phyloP scores from a whole-genome alignment of 768 basidiomycete genomes.

The Panaeolus cyanescens region DNA sequence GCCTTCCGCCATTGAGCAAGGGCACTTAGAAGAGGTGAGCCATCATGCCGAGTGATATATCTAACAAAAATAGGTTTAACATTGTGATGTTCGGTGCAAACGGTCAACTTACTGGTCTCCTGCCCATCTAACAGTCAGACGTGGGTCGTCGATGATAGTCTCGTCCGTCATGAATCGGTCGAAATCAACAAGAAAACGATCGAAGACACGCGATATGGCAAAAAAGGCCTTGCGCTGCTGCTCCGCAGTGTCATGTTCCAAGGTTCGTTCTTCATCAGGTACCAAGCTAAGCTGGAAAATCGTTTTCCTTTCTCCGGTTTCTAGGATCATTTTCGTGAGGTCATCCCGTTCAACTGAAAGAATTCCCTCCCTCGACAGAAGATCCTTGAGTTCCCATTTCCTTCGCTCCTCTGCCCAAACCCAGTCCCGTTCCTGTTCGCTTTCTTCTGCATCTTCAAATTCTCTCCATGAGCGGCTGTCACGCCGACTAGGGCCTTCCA shows the following conservation, averaged over 20 bases:
- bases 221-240: background rate
- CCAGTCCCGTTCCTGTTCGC: conserved; percentile 18
- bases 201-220: conserved; percentile 39
- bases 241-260: conserved; percentile 9
- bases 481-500: conserved; percentile 31
- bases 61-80: conserved; percentile 32
- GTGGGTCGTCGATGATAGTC: conserved; percentile 56
- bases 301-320: conserved; percentile 58
- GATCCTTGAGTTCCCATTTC: conserved; percentile 5
- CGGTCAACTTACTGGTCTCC: conserved; percentile 55
- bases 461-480: conserved; percentile 31
- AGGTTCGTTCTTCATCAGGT: conserved; percentile 23
- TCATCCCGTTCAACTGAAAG: conserved; percentile 63
- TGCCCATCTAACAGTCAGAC: conserved; percentile 76
- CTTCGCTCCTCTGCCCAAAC: conserved; percentile 16
- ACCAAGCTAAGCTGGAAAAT: conserved; percentile 79
- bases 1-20: conserved; percentile 69
- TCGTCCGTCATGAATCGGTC: conserved; percentile 67
- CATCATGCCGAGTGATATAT: conserved; percentile 77
- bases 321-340: conserved; percentile 62
- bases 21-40: conserved; percentile 74
- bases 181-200: conserved; percentile 64
- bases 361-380: conserved; percentile 54
- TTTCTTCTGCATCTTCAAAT: conserved; percentile 29
- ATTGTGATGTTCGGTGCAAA: background rate